phyloP scores from a whole-genome alignment of 148 eudicot species.

The Rhododendron ferrugineum region DNA sequence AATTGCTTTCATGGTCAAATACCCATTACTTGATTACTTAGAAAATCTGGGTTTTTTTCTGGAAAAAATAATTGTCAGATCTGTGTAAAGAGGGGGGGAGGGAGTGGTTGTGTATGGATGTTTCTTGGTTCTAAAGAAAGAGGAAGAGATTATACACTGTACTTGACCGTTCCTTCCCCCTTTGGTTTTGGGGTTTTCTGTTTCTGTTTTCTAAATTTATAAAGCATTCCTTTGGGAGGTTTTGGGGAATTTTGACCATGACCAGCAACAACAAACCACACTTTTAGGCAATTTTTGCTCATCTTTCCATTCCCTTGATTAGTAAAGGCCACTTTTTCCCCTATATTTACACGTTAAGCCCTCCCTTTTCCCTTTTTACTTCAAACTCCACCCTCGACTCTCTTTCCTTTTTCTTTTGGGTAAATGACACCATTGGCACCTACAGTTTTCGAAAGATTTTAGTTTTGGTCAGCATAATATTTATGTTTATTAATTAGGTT shows the following conservation, averaged over 20 bases:
- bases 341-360: background rate
- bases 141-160: constrained; percentile 4
- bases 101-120: background rate
- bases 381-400: background rate
- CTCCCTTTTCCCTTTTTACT: background rate
- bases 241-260: constrained; percentile 11
- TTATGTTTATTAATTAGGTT: background rate
- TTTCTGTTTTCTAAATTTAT: background rate
- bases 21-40: constrained; percentile 9
- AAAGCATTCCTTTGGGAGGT: background rate
- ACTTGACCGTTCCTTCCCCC: constrained; percentile 11
- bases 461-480: background rate
- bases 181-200: background rate
- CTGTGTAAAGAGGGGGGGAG: background rate
- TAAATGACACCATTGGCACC: background rate
- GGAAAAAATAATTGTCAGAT: background rate
- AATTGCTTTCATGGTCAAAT: constrained; percentile 11
- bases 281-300: constrained; percentile 26
- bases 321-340: background rate
- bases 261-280: constrained; percentile 10
- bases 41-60: background rate
- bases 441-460: background rate
- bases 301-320: constrained; percentile 11
- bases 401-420: too few species aligned
- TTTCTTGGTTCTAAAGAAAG: constrained; percentile 4